A percentile compares a stretch with the other conserved stretches of the same genome.
Evolutionary conservation across 495 filamentous ascomycete species (phyloP).

Genomic region (Podospora comata): DNA sequence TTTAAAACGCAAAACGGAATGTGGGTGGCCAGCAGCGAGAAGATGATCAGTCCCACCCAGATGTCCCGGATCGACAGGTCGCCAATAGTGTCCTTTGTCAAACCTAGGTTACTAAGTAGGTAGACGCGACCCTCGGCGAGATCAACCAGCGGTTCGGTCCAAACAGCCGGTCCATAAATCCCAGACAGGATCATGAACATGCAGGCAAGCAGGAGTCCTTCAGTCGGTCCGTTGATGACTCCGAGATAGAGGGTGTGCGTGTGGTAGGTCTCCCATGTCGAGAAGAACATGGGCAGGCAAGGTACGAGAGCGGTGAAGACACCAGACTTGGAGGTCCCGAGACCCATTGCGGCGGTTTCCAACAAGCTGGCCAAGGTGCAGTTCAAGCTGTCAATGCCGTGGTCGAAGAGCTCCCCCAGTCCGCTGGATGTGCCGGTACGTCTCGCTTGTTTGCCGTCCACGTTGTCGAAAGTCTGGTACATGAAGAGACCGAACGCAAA

Average conservation of each 20-base stretch:
- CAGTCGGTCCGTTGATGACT: constrained; percentile 95
- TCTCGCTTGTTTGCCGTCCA: constrained; percentile 95
- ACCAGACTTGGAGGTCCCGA: constrained; percentile 75
- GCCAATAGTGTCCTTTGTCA: constrained; percentile 54
- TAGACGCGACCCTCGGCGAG: constrained; percentile 53
- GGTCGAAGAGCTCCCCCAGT: constrained; percentile 94
- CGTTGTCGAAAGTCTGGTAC: constrained; percentile 98
- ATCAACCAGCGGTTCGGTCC: constrained; percentile 68
- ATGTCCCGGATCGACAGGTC: constrained; percentile 72
- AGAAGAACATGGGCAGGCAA: constrained; percentile 97
- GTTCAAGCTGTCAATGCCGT: constrained; percentile 96
- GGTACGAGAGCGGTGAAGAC: constrained; percentile 89
- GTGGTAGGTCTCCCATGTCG: constrained; percentile 99
- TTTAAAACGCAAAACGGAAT: constrained; percentile 79
- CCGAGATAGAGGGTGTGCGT: constrained; percentile 96
- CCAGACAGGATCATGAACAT: constrained; percentile 80
- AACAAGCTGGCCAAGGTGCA: constrained; percentile 88
- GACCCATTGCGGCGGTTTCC: constrained; percentile 86
- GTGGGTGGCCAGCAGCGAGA: constrained; percentile 72
- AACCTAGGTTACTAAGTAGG: constrained; percentile 36
- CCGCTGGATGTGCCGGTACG: constrained; percentile 93
- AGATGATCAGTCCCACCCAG: constrained; percentile 76
- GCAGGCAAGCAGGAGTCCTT: constrained; percentile 88
- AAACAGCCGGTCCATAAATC: constrained; percentile 82
- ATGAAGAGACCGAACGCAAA: constrained; percentile 94